Evolutionary conservation across 306 rosid species (phyloP).

Genomic region (Rosa lucieae): DNA sequence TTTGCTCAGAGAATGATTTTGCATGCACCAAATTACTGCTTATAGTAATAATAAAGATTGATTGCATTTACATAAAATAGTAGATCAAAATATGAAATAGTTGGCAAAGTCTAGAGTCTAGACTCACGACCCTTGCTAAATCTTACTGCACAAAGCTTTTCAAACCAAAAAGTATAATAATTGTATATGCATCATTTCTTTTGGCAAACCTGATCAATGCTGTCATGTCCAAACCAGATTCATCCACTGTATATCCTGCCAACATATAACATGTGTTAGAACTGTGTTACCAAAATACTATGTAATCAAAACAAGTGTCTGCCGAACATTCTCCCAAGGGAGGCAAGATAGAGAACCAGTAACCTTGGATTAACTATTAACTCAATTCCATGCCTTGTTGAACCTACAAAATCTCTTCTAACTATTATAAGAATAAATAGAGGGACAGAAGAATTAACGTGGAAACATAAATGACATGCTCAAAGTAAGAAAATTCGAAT

Average conservation of each 20-base stretch:
- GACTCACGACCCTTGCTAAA: not conserved
- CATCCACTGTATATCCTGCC: conserved; percentile 74
- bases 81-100: too few relatives aligned
- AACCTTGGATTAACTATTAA: not conserved
- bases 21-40: too few relatives aligned
- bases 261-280: conserved; percentile 16
- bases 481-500: not conserved
- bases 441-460: too few relatives aligned
- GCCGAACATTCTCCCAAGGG: not conserved
- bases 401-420: not conserved
- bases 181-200: too few relatives aligned
- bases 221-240: conserved; percentile 93
- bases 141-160: too few relatives aligned
- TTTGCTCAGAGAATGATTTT: too few relatives aligned
- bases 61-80: too few relatives aligned
- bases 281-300: conserved; percentile 2
- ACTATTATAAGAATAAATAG: not conserved
- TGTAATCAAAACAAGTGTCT: not conserved
- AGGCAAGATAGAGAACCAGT: not conserved
- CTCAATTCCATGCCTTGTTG: not conserved
- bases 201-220: conserved; percentile 48
- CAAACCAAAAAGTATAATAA: too few relatives aligned
- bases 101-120: not conserved
- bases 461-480: not conserved
- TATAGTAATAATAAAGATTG: too few relatives aligned